Conservation (phyloP, 2,329 filamentous ascomycete genomes). For the Neoascochyta sp. region DNA sequence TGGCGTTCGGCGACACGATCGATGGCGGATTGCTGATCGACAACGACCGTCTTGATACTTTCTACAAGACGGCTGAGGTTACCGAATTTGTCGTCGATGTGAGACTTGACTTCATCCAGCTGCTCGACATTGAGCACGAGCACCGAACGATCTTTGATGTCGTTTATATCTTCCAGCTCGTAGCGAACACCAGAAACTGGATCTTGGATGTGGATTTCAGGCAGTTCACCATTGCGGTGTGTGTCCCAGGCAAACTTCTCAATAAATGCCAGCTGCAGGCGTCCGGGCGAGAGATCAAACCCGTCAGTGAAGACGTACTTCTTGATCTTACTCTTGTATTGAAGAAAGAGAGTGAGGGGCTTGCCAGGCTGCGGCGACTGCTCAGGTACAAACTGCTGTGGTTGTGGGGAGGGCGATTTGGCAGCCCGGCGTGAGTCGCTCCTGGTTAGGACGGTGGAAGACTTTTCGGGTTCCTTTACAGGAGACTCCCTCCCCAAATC, state of each 20-base stretch:
- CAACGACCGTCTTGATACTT: conserved; percentile 76
- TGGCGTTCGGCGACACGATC: conserved; percentile 88
- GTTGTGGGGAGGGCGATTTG: conserved; percentile 42
- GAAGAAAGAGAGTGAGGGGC: conserved; percentile 87
- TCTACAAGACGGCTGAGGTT: conserved; percentile 79
- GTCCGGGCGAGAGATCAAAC: conserved; percentile 78
- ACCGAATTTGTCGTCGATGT: conserved; percentile 88
- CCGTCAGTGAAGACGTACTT: conserved; percentile 89
- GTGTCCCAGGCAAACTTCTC: conserved; percentile 99
- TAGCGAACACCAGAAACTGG: conserved; percentile 93
- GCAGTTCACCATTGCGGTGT: conserved; percentile 89
- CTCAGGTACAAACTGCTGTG: conserved; percentile 46
- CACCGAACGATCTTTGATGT: conserved; percentile 92
- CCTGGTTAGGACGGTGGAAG: conserved; percentile 22
- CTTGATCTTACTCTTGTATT: conserved; percentile 96
- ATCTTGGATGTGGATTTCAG: conserved; percentile 97
- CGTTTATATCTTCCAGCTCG: conserved; percentile 86
- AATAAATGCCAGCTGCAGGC: conserved; percentile 92
- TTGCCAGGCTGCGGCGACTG: conserved; percentile 71
- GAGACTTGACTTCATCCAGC: conserved; percentile 91
- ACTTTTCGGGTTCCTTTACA: conserved; percentile 17
- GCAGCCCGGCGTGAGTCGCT: conserved; percentile 26
- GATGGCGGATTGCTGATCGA: conserved; percentile 76
- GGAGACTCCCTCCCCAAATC: conserved; percentile 25
- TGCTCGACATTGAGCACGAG: conserved; percentile 91